Evolutionary conservation across 129 eudicot species (phyloP), one percentile per base, ranked within the genome.

Genomic region (Glebionis coronaria): DNA sequence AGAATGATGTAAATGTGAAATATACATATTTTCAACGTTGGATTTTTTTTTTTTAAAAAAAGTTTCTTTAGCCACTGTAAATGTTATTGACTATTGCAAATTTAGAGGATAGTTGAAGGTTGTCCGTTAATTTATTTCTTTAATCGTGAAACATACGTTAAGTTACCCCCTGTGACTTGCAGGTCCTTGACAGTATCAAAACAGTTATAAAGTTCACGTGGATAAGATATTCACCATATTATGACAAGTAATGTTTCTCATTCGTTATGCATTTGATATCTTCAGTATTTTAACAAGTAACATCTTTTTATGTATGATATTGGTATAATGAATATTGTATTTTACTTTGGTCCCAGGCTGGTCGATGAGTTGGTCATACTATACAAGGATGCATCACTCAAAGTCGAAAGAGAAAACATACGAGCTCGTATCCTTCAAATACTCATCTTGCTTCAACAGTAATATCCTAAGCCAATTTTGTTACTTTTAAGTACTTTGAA

Each of bases 311-410:
- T 44, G 27, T 50, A 35, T 28, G 8, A 6, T 15, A 6, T 46
- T 20, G 12, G 5, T 13, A 14, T n/a, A 46, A 23, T 12, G 5
- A 60, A 9, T 21, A 4, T n/a, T n/a, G 57, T 31, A 18, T 54
- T 23, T 50, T 25, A 56, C 20, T 68, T 65, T 68, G 56, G 9
- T 71, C 40, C 40, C 83, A 92, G 95, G 68, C 82, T 94, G 75
- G 88, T 94, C 46, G 97, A 94, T 61, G 97, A 94, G 75, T 77
- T 89, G 54, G 80, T 87, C 61, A 79, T 64, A 67, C 68, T 94
- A 57, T 84, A 84, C 84, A 94, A 87, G 81, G 95, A 89, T 62
- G 87, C 99, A 66, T 85, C 95, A 35, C 46, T 82, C 31, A 86
- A 79, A 75, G 69, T 73, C 54, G 86, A 71, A 57, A 87, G 95